Base-by-base conservation (phyloP, 768 basidiomycete species). In the Podaxis mareebaensis region DNA sequence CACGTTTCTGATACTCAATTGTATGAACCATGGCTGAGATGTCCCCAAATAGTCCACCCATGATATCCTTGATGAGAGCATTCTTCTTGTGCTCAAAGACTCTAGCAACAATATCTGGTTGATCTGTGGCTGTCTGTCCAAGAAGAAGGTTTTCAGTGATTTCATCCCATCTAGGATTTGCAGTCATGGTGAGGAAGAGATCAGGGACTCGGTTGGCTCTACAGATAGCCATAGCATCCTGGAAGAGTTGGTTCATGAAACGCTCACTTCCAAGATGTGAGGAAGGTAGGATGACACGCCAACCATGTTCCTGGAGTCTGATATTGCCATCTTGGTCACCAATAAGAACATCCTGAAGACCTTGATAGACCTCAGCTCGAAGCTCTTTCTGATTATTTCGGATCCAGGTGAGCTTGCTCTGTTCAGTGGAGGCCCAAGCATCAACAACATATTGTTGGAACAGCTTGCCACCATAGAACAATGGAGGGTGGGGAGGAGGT, bases 1-100 rank as follows among this genome's bases (percentile, higher is more conserved):
- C 83, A 1, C 79, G 68, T 58, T 85, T 85, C 68, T 85, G 83
- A 62, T 83, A 85, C 60, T 86, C 81, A 54, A 85, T 83, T 1
- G 77, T 79, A 60, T 83, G 80, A 0, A 85, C 76, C 53, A 77
- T 70, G 0, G 79, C 84, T 12, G 74, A 76, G 1, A 71, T 58
- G 0, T 64, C n/a, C 0, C 85, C 84, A 73, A 83, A 80, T 39
- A 81, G 69, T 48, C 78, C 26, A 39, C 75, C 71, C 70, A 53
- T 54, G 15, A 86, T 76, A 38, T 73, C 72, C 3, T 78, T 62
- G 0, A 83, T 22, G 0, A 84, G 51, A 0, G 74, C 77, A 3
- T 77, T 65, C 48, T 76, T 77, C 69, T 86, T 83, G 28, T 73
- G 52, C 40, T 78, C 30, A 64, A 86, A 86, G 0, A 86, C 81